phyloP scores from a whole-genome alignment of 2,329 filamentous ascomycete genomes.

The Aspergillus novoparasiticus region DNA sequence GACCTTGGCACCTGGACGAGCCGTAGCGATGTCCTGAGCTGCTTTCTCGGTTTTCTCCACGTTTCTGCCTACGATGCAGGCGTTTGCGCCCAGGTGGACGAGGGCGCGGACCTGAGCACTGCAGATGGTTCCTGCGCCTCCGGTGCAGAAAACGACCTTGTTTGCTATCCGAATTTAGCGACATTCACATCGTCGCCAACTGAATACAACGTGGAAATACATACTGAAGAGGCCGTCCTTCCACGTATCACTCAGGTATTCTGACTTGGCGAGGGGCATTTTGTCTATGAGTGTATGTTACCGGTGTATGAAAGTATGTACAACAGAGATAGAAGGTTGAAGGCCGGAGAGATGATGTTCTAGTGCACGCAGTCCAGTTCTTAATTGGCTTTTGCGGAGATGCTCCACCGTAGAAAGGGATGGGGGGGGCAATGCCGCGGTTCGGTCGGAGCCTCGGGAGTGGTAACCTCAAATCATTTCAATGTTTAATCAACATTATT shows the following conservation, averaged over 20 bases:
- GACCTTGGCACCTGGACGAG: constrained; percentile 77
- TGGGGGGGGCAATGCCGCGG: background rate
- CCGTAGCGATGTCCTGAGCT: constrained; percentile 80
- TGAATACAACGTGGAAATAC: constrained; percentile 21
- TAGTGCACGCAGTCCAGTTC: background rate
- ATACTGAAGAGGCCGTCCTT: constrained; percentile 82
- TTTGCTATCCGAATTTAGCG: constrained; percentile 57
- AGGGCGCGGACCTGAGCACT: constrained; percentile 90
- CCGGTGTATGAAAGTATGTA: background rate
- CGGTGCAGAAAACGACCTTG: constrained; percentile 93
- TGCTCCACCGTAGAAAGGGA: background rate
- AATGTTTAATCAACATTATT: background rate
- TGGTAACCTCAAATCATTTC: background rate
- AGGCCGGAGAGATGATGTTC: background rate
- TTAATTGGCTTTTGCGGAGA: background rate
- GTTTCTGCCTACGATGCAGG: constrained; percentile 90
- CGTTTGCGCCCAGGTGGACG: constrained; percentile 87
- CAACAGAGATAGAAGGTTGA: background rate
- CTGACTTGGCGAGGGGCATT: constrained; percentile 56
- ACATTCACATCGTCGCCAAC: background rate
- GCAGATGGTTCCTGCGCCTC: constrained; percentile 91
- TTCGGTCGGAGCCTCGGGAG: background rate
- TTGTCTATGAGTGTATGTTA: background rate
- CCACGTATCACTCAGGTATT: constrained; percentile 84
- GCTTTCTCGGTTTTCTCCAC: constrained; percentile 80